Conservation (phyloP, 2,329 filamentous ascomycete species). For the Diaporthe nobilis region DNA sequence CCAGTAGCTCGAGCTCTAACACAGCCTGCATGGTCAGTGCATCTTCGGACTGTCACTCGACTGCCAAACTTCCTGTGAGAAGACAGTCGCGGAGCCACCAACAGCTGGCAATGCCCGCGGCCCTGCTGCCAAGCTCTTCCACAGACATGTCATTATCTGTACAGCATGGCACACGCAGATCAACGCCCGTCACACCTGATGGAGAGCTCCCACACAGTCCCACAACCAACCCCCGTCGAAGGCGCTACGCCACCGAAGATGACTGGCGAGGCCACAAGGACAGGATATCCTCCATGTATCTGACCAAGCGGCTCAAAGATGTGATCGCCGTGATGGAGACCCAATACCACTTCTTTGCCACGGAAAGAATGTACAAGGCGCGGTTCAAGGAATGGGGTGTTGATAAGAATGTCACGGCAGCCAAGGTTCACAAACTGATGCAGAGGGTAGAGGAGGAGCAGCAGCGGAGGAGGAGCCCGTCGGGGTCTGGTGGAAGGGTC, state of each 20-base stretch:
- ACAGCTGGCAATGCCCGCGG: neutral
- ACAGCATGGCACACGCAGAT: neutral
- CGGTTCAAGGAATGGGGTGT: conserved; percentile 52
- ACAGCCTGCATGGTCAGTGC: neutral
- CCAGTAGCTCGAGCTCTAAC: conserved; percentile 15
- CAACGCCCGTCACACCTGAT: neutral
- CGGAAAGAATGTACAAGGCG: conserved; percentile 52
- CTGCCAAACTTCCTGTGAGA: neutral
- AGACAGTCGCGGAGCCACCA: neutral
- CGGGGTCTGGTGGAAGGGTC: neutral
- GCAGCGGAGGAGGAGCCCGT: neutral
- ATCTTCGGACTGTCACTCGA: neutral
- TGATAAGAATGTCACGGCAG: conserved; percentile 51
- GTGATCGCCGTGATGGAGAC: conserved; percentile 48
- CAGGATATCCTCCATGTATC: conserved; percentile 49
- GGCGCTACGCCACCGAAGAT: conserved; percentile 42
- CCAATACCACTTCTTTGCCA: conserved; percentile 47
- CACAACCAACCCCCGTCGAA: neutral
- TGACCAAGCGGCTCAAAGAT: conserved; percentile 47
- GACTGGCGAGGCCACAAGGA: conserved; percentile 49
- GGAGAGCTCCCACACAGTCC: neutral
- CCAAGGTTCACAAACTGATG: conserved; percentile 48
- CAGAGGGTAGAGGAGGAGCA: conserved; percentile 45
- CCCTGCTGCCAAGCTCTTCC: neutral
- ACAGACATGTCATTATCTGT: no score